Conservation (phyloP, 495 filamentous ascomycete genomes). For the Tuber brumale region DNA sequence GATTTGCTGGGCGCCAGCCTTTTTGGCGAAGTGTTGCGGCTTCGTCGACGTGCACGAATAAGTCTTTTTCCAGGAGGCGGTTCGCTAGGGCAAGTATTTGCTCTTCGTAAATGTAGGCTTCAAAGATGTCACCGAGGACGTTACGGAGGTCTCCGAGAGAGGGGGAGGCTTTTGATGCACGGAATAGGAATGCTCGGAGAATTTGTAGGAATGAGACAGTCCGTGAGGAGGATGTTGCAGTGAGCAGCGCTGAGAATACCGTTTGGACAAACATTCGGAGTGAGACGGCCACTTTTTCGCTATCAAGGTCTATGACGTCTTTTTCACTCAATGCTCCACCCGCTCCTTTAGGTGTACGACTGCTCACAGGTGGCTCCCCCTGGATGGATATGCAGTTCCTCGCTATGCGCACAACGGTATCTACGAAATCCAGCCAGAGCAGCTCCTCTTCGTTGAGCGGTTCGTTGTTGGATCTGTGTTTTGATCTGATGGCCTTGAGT, state of each 20-base stretch:
- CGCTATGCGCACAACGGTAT: constrained; percentile 72
- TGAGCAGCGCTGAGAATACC: constrained; percentile 80
- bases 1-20: constrained; percentile 81
- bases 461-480: constrained; percentile 50
- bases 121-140: constrained; percentile 81
- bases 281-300: constrained; percentile 55
- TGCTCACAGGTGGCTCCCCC: constrained; percentile 15
- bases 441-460: constrained; percentile 68
- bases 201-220: constrained; percentile 78
- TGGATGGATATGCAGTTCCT: constrained; percentile 46
- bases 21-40: constrained; percentile 68
- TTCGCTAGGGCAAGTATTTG: constrained; percentile 79
- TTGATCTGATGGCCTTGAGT: constrained; percentile 26
- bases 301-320: constrained; percentile 41
- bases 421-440: constrained; percentile 88
- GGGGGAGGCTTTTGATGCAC: constrained; percentile 72
- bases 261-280: constrained; percentile 79
- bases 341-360: constrained; percentile 33
- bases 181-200: constrained; percentile 79
- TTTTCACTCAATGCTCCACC: constrained; percentile 32
- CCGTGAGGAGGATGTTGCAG: constrained; percentile 51
- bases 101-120: constrained; percentile 89
- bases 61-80: constrained; percentile 76
- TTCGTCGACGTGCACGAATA: constrained; percentile 76
- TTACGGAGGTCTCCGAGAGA: constrained; percentile 78